Base-by-base conservation (phyloP, 2,329 filamentous ascomycete genomes). In the Pseudocercospora fuligena region DNA sequence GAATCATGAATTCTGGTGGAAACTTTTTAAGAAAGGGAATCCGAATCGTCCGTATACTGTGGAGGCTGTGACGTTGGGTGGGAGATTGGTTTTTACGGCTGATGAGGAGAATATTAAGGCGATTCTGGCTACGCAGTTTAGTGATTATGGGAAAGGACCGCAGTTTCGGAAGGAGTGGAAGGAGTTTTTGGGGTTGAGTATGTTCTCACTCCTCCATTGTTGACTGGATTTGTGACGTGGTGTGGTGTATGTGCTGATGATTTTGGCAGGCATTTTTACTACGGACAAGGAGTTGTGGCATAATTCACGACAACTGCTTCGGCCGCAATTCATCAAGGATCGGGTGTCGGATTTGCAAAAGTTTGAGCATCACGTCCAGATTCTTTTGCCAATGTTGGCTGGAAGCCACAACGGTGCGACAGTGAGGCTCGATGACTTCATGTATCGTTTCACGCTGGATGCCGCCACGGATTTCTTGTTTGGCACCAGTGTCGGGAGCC, bases 81-180 rank as follows among this genome's bases (percentile, higher is more conserved):
- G 81, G 57, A 87, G 91, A n/a, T 78, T 90, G 23, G 78, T 96
- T 66, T 85, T 95, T 74, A 97, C 94, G 0, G 87, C 87, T 5
- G 93, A 97, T 72, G 91, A 91, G 0, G 92, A 96, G 74, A 97
- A 97, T 76, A 91, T 97, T 82, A 97, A 97, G 78, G 92, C 94
- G 5, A 85, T 97, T 23, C 83, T 97, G n/a, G 92, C 93, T 0
- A 91, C 90, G 1, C 92, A 97, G 75, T 97, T 97, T 75, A 80
- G 81, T 47, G 92, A 97, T 75, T 97, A 89, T 76, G 94, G 93
- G 73, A 93, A 97, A 77, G 93, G 93, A 6, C 80, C 88, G 68
- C 79, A 83, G 23, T 97, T 97, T 80, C 90, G 94, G 73, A 72
- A 79, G 8, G 90, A 93, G 60, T 96, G 91, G 90, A 84, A 87